A percentile compares a stretch with the other conserved stretches of the same genome.
phyloP scores from a whole-genome alignment of 1,284 basidiomycete genomes.

The Rhodotorula mucilaginosa region DNA sequence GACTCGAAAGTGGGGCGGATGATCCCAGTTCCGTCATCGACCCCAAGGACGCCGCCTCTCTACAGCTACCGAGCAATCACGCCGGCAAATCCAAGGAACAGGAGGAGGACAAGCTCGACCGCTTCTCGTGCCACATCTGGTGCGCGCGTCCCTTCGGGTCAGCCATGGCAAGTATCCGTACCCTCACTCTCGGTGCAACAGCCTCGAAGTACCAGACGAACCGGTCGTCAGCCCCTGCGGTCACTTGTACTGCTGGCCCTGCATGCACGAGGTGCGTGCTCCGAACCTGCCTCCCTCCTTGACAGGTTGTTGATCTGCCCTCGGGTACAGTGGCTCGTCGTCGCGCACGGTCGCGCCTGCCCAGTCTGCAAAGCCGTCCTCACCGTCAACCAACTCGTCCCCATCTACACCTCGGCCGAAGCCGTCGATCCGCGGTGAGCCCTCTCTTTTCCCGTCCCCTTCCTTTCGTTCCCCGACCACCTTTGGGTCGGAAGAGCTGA shows the following conservation, averaged over 20 bases:
- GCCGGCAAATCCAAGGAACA: not conserved
- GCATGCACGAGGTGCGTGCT: conserved; percentile 16
- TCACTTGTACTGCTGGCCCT: conserved; percentile 23
- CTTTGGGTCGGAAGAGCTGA: no score
- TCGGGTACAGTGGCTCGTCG: conserved; percentile 18
- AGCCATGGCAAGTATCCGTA: no score
- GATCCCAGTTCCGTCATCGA: no score
- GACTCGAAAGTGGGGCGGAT: no score
- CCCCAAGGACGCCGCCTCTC: no score
- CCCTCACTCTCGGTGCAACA: not conserved
- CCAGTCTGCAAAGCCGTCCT: conserved; percentile 19
- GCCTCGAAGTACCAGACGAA: conserved; percentile 17
- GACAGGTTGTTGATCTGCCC: no score
- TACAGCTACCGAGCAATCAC: no score
- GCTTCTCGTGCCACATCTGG: conserved; percentile 16
- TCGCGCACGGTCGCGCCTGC: conserved; percentile 10
- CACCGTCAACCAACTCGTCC: conserved; percentile 6
- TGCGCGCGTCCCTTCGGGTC: not conserved
- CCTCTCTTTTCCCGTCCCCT: not conserved
- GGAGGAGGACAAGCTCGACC: not conserved
- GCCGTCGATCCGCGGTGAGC: conserved; percentile 19
- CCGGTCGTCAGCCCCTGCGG: conserved; percentile 25
- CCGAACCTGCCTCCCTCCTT: not conserved
- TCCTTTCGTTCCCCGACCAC: not conserved
- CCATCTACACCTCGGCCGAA: conserved; percentile 16